phyloP scores from a whole-genome alignment of 1,284 basidiomycete species.

The Chondrostereum purpureum region DNA sequence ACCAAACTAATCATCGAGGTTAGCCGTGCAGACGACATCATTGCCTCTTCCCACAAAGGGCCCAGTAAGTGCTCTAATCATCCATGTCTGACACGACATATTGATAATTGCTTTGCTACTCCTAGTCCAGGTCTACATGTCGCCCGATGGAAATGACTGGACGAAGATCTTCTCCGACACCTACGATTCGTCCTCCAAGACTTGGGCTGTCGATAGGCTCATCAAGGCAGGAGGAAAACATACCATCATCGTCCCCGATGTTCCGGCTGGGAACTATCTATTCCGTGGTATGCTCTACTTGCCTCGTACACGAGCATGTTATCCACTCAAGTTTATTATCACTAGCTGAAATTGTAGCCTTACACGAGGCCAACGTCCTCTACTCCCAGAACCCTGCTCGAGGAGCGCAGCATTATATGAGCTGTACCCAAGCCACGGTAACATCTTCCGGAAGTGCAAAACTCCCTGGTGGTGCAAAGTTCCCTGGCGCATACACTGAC shows the following conservation, averaged over 20 bases:
- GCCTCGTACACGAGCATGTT: too few relatives aligned
- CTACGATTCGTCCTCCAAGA: constrained; percentile 15
- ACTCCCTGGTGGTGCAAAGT: constrained; percentile 23
- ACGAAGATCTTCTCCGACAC: constrained; percentile 25
- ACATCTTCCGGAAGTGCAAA: constrained; percentile 18
- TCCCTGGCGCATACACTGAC: constrained; percentile 18
- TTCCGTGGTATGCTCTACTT: constrained; percentile 21
- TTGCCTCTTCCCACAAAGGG: constrained; percentile 25
- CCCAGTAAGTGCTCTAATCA: constrained; percentile 16
- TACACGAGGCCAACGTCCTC: constrained; percentile 24
- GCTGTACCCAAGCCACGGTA: constrained; percentile 24
- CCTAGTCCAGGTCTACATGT: constrained; percentile 26
- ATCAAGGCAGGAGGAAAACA: constrained; percentile 24
- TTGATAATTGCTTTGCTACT: neutral
- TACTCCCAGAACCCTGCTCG: constrained; percentile 21
- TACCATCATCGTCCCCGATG: constrained; percentile 24
- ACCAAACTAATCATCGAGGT: neutral
- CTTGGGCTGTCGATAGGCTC: constrained; percentile 26
- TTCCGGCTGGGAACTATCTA: constrained; percentile 29
- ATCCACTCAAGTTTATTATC: too few relatives aligned
- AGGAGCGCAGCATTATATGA: constrained; percentile 28
- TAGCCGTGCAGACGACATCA: constrained; percentile 27
- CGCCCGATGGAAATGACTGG: constrained; percentile 25
- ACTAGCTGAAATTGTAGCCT: constrained; percentile 25
- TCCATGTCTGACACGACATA: too few relatives aligned